Base-by-base conservation (phyloP, 352 stramenopile species). In the Aphanomyces euteiches region DNA sequence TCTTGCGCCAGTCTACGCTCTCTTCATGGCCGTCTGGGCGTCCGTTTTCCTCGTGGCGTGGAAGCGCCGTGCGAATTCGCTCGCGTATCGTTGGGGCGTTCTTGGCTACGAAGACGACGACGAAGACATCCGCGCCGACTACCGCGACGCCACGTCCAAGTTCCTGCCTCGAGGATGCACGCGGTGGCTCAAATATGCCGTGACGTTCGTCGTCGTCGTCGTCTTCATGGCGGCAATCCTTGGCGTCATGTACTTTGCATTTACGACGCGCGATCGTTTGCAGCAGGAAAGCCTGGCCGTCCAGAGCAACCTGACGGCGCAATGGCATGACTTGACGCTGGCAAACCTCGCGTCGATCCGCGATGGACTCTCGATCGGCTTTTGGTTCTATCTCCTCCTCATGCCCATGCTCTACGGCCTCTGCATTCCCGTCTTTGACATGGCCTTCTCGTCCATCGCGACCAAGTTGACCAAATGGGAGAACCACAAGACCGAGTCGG, bases 401-500 rank as follows among this genome's bases (percentile, higher is more conserved):
- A 95, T 91, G 54, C 88, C 92, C 1, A 77, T 89, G 60, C 77
- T 96, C 8, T 96, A 97, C 56, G 89, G 90, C 0, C 76, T 96
- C 12, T 56, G 95, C 53, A 95, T 96, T 66, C 85, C 84, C 8
- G 66, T 92, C 39, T 79, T 96, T 12, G 85, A 94, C 74, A 72
- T 79, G 28, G 66, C 74, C 6, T 97, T 98, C 69, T 98, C 92
- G 57, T 77, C 66, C 47, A 67, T 97, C 54, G 96, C 96, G 3
- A 79, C 80, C 7, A 78, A 74, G 15, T 78, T 99, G 39, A 99
- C 96, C 71, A 87, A 98, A 72, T 98, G 89, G 79, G 92, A 98
- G 77, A 97, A 97, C 76, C 92, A 98, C 79, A 73, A 76, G 63
- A 98, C 90, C 21, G 83, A 93, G 73, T 89, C 80, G 36, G 77